Evolutionary conservation across 1,139 yeast genomes (phyloP), one percentile per base, ranked within the genome.

Genomic region (Zygoascus meyerae): DNA sequence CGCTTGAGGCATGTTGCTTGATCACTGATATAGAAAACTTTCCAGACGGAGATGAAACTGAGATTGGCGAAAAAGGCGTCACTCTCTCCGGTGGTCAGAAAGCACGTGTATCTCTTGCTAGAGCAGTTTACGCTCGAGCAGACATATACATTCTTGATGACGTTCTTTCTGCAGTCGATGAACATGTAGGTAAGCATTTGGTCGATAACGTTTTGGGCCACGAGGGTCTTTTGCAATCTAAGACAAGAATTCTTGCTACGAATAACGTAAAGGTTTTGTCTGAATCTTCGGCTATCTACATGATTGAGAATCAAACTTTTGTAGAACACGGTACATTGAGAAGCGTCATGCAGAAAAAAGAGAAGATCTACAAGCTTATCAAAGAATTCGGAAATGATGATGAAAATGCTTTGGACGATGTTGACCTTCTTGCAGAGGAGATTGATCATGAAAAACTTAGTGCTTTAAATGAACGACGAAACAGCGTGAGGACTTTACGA

Each of bases 61-160:
- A 83, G 55, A 95, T 87, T 47, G 96, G 96, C 44, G 95, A 87
- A 64, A 85, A 85, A 60, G 95, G 95, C 47, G 85, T 87, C 48
- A 81, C 94, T 2, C 72, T 87, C 48, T 84, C 95, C 16, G 96
- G 96, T 45, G 96, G 96, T 17, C 96, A 87, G 64, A 86, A 85
- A 67, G 95, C 95, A 0, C 76, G 96, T 59, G 74, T 86, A 28
- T 78, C 92, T 5, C 71, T 87, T 47, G 95, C 96, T 0, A 75
- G 96, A 59, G 95, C 95, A 2, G 92, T 87, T 2, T 87, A 86
- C 61, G 75, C 94, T 5, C 73, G 95, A 48, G 84, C 95, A 0
- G 95, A 86, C 61, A 73, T 87, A 15, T 85, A 83, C 58, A 66
- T 87, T 36, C 68, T 87, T 45, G 96, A 87, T 65, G 96, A 85